Conservation (phyloP, 495 filamentous ascomycete species). For the Hyphodiscus hymeniophilus region DNA sequence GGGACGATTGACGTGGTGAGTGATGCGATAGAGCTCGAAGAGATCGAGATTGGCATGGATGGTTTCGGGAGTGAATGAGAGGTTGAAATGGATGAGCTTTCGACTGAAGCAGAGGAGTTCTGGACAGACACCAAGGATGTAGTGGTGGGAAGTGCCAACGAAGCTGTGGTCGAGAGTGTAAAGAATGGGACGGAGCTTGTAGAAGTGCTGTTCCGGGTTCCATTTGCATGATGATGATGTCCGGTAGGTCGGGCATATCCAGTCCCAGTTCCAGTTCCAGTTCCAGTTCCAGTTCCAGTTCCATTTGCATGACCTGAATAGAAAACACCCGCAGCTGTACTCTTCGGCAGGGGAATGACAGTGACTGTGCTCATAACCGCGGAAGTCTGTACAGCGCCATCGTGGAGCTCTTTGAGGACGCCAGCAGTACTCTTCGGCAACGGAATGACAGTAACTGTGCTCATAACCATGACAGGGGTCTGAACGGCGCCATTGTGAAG, state of each 20-base stretch:
- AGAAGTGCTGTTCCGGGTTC: neutral
- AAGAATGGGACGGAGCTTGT: neutral
- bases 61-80: neutral
- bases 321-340: slow-evolving; percentile 6
- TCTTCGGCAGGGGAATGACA: neutral
- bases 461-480: neutral
- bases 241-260: neutral
- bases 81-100: neutral
- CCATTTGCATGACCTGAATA: slow-evolving; percentile 1
- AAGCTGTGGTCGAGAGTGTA: neutral
- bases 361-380: slow-evolving; percentile 8
- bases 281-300: neutral
- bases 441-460: neutral
- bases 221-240: neutral
- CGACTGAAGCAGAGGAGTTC: neutral
- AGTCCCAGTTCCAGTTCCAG: neutral
- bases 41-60: neutral
- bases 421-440: neutral
- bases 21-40: neutral
- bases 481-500: neutral
- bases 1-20: neutral
- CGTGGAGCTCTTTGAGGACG: neutral
- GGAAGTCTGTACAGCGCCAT: neutral
- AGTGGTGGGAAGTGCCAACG: neutral
- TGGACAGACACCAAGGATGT: neutral